phyloP scores from a whole-genome alignment of 2,329 filamentous ascomycete species.

The Cryphonectria japonica region DNA sequence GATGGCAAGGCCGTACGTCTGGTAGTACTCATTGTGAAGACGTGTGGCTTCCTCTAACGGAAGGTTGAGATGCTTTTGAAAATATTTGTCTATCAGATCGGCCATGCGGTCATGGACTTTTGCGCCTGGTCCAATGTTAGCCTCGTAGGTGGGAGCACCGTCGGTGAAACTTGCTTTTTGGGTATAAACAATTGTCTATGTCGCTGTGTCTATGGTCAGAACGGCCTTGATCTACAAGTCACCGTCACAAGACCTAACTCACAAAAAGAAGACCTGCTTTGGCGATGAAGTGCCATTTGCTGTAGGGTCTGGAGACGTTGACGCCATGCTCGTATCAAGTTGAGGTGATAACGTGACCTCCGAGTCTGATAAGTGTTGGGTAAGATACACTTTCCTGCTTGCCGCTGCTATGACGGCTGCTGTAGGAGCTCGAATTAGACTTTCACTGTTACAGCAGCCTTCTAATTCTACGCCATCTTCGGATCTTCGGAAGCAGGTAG shows the following conservation, averaged over 20 bases:
- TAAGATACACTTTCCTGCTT: neutral
- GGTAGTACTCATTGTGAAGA: constrained; percentile 91
- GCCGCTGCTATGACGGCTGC: neutral
- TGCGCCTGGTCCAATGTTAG: constrained; percentile 54
- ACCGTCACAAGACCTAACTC: constrained; percentile 30
- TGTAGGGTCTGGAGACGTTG: constrained; percentile 4
- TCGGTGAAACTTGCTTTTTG: constrained; percentile 66
- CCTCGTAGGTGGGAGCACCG: neutral
- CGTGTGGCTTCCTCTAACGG: constrained; percentile 77
- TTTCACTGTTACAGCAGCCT: neutral
- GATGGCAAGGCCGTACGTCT: constrained; percentile 94
- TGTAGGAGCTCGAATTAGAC: neutral
- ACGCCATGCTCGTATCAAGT: constrained; percentile 14
- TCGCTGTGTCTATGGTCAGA: constrained; percentile 71
- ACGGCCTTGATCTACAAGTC: neutral
- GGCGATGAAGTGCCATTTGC: constrained; percentile 26
- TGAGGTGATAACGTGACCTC: neutral
- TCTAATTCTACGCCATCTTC: neutral
- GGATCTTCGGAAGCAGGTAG: neutral
- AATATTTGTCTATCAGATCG: constrained; percentile 72
- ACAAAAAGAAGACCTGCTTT: constrained; percentile 51
- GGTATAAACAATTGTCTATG: constrained; percentile 97
- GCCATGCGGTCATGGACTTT: constrained; percentile 91
- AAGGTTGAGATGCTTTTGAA: constrained; percentile 72
- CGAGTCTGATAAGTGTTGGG: neutral